Evolutionary conservation across 2,329 filamentous ascomycete genomes (phyloP), one percentile per base, ranked within the genome.

Genomic region (Neurospora crassa): DNA sequence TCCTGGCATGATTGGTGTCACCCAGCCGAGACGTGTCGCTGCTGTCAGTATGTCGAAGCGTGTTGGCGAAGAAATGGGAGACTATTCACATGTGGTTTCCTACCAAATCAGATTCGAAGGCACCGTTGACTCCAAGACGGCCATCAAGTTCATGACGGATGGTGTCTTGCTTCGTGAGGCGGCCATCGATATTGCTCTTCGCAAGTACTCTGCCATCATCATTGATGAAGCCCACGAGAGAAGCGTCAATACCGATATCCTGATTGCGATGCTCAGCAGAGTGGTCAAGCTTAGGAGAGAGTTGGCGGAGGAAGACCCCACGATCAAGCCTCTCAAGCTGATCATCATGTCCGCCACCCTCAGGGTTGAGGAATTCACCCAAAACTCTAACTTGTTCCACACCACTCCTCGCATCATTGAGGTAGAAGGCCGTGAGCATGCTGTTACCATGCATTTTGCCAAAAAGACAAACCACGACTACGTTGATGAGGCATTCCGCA

Each of bases 131-230:
- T 84, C 89, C 40, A 91, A 93, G 69, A 99, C 96, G 0, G 92
- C 93, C 6, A 89, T 99, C 79, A 99, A 99, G 80, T 99, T 98
- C 82, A 97, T 99, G 94, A 99, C 96, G 0, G 96, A 99, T 80
- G 96, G 96, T 86, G 94, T 99, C 40, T 84, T 99, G 72, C 86
- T 99, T 11, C 90, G 96, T 71, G 96, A 99, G 80, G 91, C 97
- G 70, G 90, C 92, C 0, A 90, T 96, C 74, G 96, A 99, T 78
- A 93, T 98, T 77, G 87, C 93, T 0, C 82, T 99, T 67, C 89
- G 87, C 68, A 96, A 96, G 76, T 99, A 99, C 80, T 97, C 95
- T 0, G 92, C 92, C 16, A 92, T 99, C 69, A 88, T 99, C 68
- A 95, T 99, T 73, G 96, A 99, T 77, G 96, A 99, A 81, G 96